Base-by-base conservation (phyloP, 73 alveolate species). In the Stentor coeruleus region DNA sequence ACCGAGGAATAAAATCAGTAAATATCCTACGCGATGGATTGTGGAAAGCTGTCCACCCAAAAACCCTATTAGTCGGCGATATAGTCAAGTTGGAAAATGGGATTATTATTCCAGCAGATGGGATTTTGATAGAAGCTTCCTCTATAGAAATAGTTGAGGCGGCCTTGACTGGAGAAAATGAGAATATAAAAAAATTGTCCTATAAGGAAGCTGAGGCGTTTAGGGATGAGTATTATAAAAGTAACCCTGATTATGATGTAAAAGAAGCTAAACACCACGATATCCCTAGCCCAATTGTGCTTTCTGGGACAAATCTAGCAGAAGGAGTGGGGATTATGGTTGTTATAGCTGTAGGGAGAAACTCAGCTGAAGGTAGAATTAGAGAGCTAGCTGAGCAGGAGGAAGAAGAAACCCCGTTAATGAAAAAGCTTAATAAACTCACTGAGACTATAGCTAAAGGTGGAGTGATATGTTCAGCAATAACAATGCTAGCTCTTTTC, bases 81-180 rank as follows among this genome's bases (percentile, higher is more conserved):
- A 83, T 94, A 33, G 95, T 94, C 15, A 82, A 82, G 60, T 89
- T 94, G 42, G 92, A 90, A 42, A 84, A 88, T 77, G 98, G 98
- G 11, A 87, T 84, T 84, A 95, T 91, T 60, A 88, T 94, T 57
- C 98, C 98, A 0, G 98, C 98, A 60, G 99, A 95, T 73, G 95
- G 96, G 3, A 81, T 92, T 38, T 81, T 87, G 36, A 6, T 87
- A 33, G 95, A 93, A 76, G 98, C 98, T 38, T 81, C 84, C 20
- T 97, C 91, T 33, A 74, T 94, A 28, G 88, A 89, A 55, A 87
- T 95, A 42, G 96, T 93, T 85, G 99, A 96, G 82, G 75, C 98
- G 74, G 97, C 98, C 58, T 85, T 94, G 91, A 94, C 98, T 31
- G 98, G 98, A 3, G 98, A 94, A 85, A 89, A 91, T 59, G 97